phyloP scores from a whole-genome alignment of 2,329 filamentous ascomycete species.

The Fusarium caatingaense region DNA sequence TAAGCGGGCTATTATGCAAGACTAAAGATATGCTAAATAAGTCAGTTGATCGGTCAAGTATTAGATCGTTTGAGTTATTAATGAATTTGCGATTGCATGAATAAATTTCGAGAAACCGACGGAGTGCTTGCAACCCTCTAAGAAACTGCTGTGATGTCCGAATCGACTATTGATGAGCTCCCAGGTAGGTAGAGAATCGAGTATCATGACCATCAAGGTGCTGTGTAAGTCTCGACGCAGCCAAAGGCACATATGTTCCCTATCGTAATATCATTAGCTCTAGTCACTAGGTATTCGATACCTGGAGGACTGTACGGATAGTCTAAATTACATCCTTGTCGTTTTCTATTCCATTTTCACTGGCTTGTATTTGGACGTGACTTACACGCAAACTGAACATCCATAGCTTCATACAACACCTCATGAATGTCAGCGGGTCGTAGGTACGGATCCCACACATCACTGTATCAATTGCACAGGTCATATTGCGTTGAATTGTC shows the following conservation, averaged over 20 bases:
- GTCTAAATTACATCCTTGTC: background rate
- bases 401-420: background rate
- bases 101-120: background rate
- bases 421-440: conserved; percentile 6
- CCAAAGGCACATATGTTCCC: background rate
- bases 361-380: too few species aligned
- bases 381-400: background rate
- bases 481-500: background rate
- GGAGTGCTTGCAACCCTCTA: background rate
- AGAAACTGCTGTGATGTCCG: background rate
- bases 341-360: background rate
- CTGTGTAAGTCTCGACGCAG: background rate
- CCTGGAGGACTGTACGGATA: background rate
- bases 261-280: background rate
- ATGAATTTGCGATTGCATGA: background rate
- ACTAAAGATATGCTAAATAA: background rate
- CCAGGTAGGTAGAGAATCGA: background rate
- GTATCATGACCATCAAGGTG: conserved; percentile 10
- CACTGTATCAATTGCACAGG: conserved; percentile 25
- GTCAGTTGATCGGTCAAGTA: background rate
- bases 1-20: conserved; percentile 1
- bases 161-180: background rate
- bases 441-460: conserved; percentile 3
- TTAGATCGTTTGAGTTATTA: background rate
- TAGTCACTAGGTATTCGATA: background rate